Percentiles rank a stretch among this genome's conserved stretches.
These are phyloP conservation scores for Omphalotus olearius DNA, from an alignment of 1,284 basidiomycete genomes.

Conservation along the genomic window DNA sequence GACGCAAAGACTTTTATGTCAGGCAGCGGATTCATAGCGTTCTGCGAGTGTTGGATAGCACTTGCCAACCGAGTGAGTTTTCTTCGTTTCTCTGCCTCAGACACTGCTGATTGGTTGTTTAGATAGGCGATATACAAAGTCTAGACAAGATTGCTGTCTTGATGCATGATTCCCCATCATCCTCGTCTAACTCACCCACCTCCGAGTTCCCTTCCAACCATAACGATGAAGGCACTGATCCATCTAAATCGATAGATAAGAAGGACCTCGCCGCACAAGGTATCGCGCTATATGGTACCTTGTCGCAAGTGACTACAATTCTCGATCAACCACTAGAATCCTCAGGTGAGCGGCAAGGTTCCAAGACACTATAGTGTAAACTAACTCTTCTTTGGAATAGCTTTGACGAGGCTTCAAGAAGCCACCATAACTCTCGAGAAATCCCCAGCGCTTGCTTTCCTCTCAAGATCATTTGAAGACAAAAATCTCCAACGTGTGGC, in stretches of 20 bases:
- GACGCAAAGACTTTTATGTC: constrained; percentile 36
- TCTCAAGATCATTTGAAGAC: constrained; percentile 8
- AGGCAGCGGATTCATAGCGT: constrained; percentile 48
- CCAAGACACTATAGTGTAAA: not conserved
- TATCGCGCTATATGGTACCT: constrained; percentile 34
- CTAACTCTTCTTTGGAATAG: not conserved
- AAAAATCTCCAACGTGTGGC: constrained; percentile 31
- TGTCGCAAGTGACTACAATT: constrained; percentile 39
- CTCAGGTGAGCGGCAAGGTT: not conserved
- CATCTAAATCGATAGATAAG: constrained; percentile 1
- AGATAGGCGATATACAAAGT: constrained; percentile 48
- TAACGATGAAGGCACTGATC: not conserved
- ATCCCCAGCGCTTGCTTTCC: not conserved
- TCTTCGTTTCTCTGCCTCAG: not conserved
- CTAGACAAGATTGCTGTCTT: constrained; percentile 46
- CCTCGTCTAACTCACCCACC: not conserved
- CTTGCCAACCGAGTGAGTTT: constrained; percentile 46
- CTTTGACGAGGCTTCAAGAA: not conserved
- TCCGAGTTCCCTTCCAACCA: not conserved
- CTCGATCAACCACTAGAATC: constrained; percentile 25
- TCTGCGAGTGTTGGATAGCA: constrained; percentile 62
- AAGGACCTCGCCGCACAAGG: constrained; percentile 28
- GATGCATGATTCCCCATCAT: constrained; percentile 23
- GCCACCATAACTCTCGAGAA: not conserved
- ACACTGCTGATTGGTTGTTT: constrained; percentile 1